Base-by-base conservation (phyloP, 805 yeast species). In the Candida coquimbonensis region DNA sequence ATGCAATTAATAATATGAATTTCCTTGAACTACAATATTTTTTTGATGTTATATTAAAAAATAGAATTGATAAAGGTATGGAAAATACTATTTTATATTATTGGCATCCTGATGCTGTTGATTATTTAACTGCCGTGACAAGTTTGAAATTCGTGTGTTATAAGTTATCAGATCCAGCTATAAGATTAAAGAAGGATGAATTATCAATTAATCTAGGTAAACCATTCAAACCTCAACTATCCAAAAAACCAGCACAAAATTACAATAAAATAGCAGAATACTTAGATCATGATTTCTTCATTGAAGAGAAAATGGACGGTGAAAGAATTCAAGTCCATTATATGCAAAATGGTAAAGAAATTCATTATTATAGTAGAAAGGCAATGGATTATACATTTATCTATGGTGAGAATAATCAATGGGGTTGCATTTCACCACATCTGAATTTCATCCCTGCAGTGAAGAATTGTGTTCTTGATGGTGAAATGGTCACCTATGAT, bases 271-370 rank as follows among this genome's bases (percentile, higher is more conserved):
- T 84, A 19, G 75, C 80, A n/a, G 55, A 62, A 8, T 66, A 62
- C 24, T 67, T 85, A 57, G 21, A 61, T 39, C 25, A 62, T 50
- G 67, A 71, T 25, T 87, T 88, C 55, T 74, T 72, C 43, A 78
- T 91, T 9, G 98, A 91, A 57, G 97, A 91, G 60, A 91, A 91
- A 60, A 74, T 89, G 66, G 97, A 91, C 63, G 99, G 98, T 3
- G 97, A 91, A 62, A 67, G 99, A 53, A 79, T 87, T 54, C 81
- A 87, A 44, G 53, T 89, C 39, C 99, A 91, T 60, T 77, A 80
- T 66, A 47, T 48, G 32, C 65, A 77, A 9, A 59, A 59, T 47
- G 81, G 75, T 11, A 54, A 56, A 35, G 49, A 47, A 32, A 55
- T 62, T n/a, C 57, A 53, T 38, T 58, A 53, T 27, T 62, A 65